A percentile compares a stretch with the other conserved stretches of the same genome.
Evolutionary conservation across 1,284 basidiomycete genomes (phyloP).

Genomic region (Rhizopogon hawkerae): DNA sequence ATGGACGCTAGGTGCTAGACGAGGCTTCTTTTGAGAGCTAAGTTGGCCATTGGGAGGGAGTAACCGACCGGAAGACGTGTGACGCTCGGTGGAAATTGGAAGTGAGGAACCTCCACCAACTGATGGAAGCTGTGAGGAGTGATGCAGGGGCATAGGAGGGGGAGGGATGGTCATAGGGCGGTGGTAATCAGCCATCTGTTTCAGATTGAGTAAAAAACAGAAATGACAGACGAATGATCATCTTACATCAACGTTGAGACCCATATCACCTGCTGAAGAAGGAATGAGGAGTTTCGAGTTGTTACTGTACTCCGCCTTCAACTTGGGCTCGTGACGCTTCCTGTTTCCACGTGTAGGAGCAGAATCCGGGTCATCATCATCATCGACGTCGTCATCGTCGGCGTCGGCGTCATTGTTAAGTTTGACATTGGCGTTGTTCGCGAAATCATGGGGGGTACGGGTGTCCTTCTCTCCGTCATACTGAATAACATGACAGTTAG

Average conservation of each 20-base stretch:
- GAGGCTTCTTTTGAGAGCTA: slow-evolving; percentile 21
- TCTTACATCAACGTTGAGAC: slow-evolving; percentile 21
- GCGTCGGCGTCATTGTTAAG: slow-evolving; percentile 34
- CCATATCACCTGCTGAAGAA: slow-evolving; percentile 15
- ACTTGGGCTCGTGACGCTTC: slow-evolving; percentile 21
- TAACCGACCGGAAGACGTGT: slow-evolving; percentile 25
- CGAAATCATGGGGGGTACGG: slow-evolving; percentile 40
- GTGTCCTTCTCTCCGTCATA: slow-evolving; percentile 48
- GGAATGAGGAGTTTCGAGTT: slow-evolving; percentile 14
- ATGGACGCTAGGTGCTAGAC: slow-evolving; percentile 22
- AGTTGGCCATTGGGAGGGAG: slow-evolving; percentile 19
- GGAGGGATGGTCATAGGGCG: slow-evolving; percentile 28
- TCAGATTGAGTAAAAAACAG: slow-evolving; percentile 5
- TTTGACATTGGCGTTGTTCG: slow-evolving; percentile 27
- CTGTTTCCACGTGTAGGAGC: slow-evolving; percentile 15
- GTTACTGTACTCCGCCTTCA: slow-evolving; percentile 22
- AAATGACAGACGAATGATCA: background rate
- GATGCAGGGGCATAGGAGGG: slow-evolving; percentile 27
- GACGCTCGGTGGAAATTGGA: slow-evolving; percentile 26
- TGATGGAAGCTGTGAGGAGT: slow-evolving; percentile 21
- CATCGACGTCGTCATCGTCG: slow-evolving; percentile 33
- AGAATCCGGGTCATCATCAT: slow-evolving; percentile 26
- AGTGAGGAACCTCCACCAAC: slow-evolving; percentile 17
- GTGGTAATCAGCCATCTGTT: slow-evolving; percentile 24
- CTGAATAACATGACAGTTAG: slow-evolving; percentile 22